Conservation (phyloP, 2,329 filamentous ascomycete species). For the Tolypocladium sp. region DNA sequence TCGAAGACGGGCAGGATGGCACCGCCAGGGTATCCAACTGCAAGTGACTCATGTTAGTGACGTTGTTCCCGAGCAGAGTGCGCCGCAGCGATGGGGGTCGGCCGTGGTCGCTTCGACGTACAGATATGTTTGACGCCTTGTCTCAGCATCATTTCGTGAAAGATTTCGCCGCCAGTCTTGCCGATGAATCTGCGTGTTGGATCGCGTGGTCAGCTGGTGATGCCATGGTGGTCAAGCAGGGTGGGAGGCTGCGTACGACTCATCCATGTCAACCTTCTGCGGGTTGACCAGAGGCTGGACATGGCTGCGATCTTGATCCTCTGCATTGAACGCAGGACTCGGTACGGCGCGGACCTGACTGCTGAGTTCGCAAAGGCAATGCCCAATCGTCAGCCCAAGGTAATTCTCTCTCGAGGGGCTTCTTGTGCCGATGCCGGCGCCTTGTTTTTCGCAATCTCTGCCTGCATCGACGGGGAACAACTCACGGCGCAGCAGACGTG, state of each 20-base stretch:
- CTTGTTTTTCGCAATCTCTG: not conserved
- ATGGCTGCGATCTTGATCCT: constrained; percentile 42
- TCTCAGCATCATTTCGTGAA: constrained; percentile 98
- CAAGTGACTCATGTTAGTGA: constrained; percentile 13
- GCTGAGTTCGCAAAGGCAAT: not conserved
- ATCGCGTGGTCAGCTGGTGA: not conserved
- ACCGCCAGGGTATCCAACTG: constrained; percentile 84
- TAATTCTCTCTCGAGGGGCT: not conserved
- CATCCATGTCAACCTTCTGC: constrained; percentile 59
- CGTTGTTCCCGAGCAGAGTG: not conserved
- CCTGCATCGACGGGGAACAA: constrained; percentile 10
- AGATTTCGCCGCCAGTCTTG: constrained; percentile 91
- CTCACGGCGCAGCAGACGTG: constrained; percentile 41
- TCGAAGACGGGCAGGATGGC: constrained; percentile 97
- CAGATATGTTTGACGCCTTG: constrained; percentile 89
- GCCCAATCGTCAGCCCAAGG: constrained; percentile 1
- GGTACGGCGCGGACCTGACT: constrained; percentile 46
- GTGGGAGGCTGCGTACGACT: constrained; percentile 56
- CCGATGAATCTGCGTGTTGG: constrained; percentile 64
- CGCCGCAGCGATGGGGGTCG: not conserved
- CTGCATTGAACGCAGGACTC: constrained; percentile 51
- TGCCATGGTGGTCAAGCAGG: not conserved
- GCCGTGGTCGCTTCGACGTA: constrained; percentile 38
- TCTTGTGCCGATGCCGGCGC: constrained; percentile 6
- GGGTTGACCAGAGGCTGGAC: constrained; percentile 60